Conservation (phyloP, 1,139 yeast genomes). For the Sugiyamaella japonica region DNA sequence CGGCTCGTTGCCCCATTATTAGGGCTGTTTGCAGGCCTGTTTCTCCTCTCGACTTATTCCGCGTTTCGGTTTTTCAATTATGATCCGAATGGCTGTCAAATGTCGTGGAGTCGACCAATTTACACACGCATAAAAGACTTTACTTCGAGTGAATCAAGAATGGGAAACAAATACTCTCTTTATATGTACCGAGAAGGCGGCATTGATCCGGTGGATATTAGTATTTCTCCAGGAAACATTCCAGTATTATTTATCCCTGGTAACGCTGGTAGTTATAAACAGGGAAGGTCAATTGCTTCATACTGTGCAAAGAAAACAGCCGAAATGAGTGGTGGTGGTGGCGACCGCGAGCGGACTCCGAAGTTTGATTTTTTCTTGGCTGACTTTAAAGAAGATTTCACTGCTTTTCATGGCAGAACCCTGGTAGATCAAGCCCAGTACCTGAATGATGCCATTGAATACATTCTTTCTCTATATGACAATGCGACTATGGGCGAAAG, state of each 20-base stretch:
- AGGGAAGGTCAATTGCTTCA: slow-evolving; percentile 90
- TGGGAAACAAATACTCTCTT: slow-evolving; percentile 77
- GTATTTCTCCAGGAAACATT: slow-evolving; percentile 59
- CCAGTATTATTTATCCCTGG: slow-evolving; percentile 96
- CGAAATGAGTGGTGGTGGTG: slow-evolving; percentile 30
- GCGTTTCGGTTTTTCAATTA: slow-evolving; percentile 19
- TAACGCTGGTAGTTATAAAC: slow-evolving; percentile 92
- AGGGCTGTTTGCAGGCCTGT: slow-evolving; percentile 6
- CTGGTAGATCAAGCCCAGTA: slow-evolving; percentile 94
- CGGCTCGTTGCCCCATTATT: slow-evolving; percentile 15
- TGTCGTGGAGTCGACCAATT: slow-evolving; percentile 24
- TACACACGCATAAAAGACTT: slow-evolving; percentile 40
- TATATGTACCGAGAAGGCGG: slow-evolving; percentile 76
- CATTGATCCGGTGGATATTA: slow-evolving; percentile 27
- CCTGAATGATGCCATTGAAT: slow-evolving; percentile 79
- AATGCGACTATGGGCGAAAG: slow-evolving; percentile 5
- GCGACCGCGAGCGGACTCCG: slow-evolving; percentile 17
- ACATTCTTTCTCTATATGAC: slow-evolving; percentile 66
- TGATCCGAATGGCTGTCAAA: slow-evolving; percentile 25
- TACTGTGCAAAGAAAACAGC: slow-evolving; percentile 56
- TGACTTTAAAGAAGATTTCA: slow-evolving; percentile 93
- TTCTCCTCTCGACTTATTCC: background rate
- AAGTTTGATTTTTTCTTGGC: slow-evolving; percentile 64
- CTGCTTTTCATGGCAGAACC: slow-evolving; percentile 96
- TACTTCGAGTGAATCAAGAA: slow-evolving; percentile 66